A percentile compares a stretch with the other conserved stretches of the same genome.
Evolutionary conservation across 2,329 filamentous ascomycete species (phyloP).

Genomic region (Mycosphaerella sp.): DNA sequence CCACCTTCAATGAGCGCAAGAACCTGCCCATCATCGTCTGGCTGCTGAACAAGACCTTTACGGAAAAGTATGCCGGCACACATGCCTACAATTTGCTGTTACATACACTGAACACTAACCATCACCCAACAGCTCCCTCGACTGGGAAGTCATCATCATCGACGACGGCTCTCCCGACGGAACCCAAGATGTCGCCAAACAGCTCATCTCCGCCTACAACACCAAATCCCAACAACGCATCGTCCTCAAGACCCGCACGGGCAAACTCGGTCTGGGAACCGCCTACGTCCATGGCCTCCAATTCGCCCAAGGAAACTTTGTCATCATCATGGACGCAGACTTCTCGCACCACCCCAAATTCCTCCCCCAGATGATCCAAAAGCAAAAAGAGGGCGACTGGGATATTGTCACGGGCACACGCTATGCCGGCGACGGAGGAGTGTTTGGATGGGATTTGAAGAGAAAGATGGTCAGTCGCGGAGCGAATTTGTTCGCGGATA

Average conservation of each 20-base stretch:
- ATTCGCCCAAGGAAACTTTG: slow-evolving; percentile 84
- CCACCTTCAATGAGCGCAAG: slow-evolving; percentile 96
- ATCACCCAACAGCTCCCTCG: slow-evolving; percentile 61
- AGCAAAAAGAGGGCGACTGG: slow-evolving; percentile 71
- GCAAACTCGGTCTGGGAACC: slow-evolving; percentile 94
- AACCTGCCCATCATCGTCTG: slow-evolving; percentile 95
- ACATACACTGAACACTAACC: too few species aligned
- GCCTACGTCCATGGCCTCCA: slow-evolving; percentile 93
- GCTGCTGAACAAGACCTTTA: slow-evolving; percentile 89
- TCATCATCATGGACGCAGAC: slow-evolving; percentile 99
- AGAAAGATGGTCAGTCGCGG: slow-evolving; percentile 68
- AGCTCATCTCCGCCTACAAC: slow-evolving; percentile 80
- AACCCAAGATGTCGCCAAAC: slow-evolving; percentile 81
- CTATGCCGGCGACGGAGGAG: slow-evolving; percentile 78
- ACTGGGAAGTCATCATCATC: slow-evolving; percentile 97
- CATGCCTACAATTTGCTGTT: background rate
- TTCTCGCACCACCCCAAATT: slow-evolving; percentile 99
- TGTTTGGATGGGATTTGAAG: slow-evolving; percentile 95
- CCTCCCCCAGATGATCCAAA: slow-evolving; percentile 85
- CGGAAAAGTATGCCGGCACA: slow-evolving; percentile 60
- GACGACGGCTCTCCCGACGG: slow-evolving; percentile 97
- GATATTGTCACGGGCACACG: slow-evolving; percentile 97
- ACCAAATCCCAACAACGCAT: slow-evolving; percentile 55
- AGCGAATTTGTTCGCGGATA: slow-evolving; percentile 93
- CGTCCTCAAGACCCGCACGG: slow-evolving; percentile 76